These are phyloP conservation scores for Hypsizygus ulmarius DNA, from an alignment of 1,284 basidiomycete genomes.

Conservation along the genomic window DNA sequence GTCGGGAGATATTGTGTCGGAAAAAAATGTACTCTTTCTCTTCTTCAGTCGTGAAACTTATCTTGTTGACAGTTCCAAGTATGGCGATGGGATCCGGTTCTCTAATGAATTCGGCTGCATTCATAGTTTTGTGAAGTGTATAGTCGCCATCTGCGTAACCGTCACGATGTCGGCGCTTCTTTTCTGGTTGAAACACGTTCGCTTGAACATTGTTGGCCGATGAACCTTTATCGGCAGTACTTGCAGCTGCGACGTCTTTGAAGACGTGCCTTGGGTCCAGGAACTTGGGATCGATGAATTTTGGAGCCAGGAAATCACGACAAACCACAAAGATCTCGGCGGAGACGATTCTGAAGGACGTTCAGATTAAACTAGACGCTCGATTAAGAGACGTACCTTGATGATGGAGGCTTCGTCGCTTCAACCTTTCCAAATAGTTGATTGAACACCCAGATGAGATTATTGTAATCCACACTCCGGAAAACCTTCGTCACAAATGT, in stretches of 20 bases:
- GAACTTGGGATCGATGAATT: slow-evolving; percentile 97
- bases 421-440: slow-evolving; percentile 97
- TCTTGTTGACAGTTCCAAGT: slow-evolving; percentile 83
- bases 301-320: slow-evolving; percentile 92
- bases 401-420: slow-evolving; percentile 98
- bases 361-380: slow-evolving; percentile 8
- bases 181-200: slow-evolving; percentile 97
- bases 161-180: slow-evolving; percentile 89
- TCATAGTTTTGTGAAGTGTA: slow-evolving; percentile 79
- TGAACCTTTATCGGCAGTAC: slow-evolving; percentile 49
- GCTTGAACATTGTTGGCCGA: slow-evolving; percentile 64
- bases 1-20: slow-evolving; percentile 7
- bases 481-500: slow-evolving; percentile 99
- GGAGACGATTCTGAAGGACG: slow-evolving; percentile 82
- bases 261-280: slow-evolving; percentile 98
- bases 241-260: slow-evolving; percentile 74
- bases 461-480: slow-evolving; percentile 98
- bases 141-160: slow-evolving; percentile 97
- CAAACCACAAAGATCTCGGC: slow-evolving; percentile 99
- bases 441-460: slow-evolving; percentile 97
- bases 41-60: slow-evolving; percentile 81
- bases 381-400: slow-evolving; percentile 57
- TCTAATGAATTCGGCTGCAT: slow-evolving; percentile 76
- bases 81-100: slow-evolving; percentile 74
- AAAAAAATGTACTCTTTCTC: slow-evolving; percentile 67